Evolutionary conservation across 2,329 filamentous ascomycete species (phyloP), one percentile per base, ranked within the genome.

Genomic region (Plectosphaerella plurivora): DNA sequence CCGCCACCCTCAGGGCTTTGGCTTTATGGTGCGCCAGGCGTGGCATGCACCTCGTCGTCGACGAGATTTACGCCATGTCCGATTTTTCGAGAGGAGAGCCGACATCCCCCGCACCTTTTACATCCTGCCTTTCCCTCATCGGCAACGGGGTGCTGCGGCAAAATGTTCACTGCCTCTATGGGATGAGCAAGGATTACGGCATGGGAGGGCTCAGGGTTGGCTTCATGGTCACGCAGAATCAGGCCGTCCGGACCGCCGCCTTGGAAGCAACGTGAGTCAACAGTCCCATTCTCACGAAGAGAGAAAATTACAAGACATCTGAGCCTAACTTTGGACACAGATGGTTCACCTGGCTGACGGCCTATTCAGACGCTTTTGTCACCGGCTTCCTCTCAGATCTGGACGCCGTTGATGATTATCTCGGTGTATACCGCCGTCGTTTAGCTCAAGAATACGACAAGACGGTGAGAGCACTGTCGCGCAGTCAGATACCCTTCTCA

Each of bases 101-200:
- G 6, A 6, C 20, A 16, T 12, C 18, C 22, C 5, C 5, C 5
- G 22, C 22, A 2, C 20, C 36, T 9, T 45, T 50, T 36, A 55
- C 47, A 8, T 53, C 53, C n/a, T 42, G 52, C n/a, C 37, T 55
- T 33, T 33, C 28, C 5, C 39, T 47, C 35, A 49, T 55, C 44
- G 39, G 11, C 15, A 22, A n/a, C n/a, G 44, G 47, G 4, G 24
- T 52, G 6, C 28, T 44, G n/a, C 35, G 42, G 3, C 47, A 50
- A 4, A 53, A 55, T 11, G 14, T 50, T 3, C 47, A 53, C 51
- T 53, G 44, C 37, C 24, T 53, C 18, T 53, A 52, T 33, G 36
- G 53, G 20, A 22, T 36, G 10, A 50, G 52, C 33, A 52, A 54
- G 36, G 47, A 50, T 50, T 52, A 52, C 46, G 50, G 53, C 12